A percentile compares a stretch with the other conserved stretches of the same genome.
Conservation (phyloP, 352 stramenopile species). For the Pythium angustatum region DNA sequence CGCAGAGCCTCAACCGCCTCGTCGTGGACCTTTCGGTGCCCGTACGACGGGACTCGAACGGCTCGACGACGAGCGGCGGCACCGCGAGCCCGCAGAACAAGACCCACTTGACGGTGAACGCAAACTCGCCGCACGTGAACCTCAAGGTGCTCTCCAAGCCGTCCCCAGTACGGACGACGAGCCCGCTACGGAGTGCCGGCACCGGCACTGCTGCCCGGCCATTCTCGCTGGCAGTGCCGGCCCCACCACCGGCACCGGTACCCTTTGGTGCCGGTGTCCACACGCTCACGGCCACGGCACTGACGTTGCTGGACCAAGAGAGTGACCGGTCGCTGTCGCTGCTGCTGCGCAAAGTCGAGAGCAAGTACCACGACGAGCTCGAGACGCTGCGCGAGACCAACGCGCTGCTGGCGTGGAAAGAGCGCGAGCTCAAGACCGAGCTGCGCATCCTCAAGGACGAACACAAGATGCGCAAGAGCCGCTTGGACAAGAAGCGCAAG, state of each 20-base stretch:
- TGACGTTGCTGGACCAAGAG: conserved; percentile 19
- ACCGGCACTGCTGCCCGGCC: background rate
- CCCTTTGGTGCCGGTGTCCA: background rate
- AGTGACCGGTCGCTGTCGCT: conserved; percentile 60
- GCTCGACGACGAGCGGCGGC: conserved; percentile 13
- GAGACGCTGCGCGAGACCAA: conserved; percentile 73
- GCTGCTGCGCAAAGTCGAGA: conserved; percentile 75
- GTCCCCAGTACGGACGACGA: conserved; percentile 1
- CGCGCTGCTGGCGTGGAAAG: conserved; percentile 63
- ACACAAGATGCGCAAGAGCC: conserved; percentile 59
- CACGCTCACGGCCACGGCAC: conserved; percentile 1
- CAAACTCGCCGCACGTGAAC: conserved; percentile 45
- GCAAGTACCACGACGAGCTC: conserved; percentile 78
- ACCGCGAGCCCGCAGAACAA: conserved; percentile 19
- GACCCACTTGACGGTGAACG: conserved; percentile 17
- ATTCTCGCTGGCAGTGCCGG: background rate
- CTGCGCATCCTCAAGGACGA: conserved; percentile 64
- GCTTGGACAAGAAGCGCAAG: conserved; percentile 73
- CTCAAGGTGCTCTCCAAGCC: conserved; percentile 50
- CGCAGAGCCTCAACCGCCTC: conserved; percentile 41
- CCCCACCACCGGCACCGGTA: background rate
- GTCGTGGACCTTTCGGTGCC: conserved; percentile 70
- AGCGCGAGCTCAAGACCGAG: conserved; percentile 73
- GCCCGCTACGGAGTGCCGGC: too few relatives aligned
- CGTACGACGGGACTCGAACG: conserved; percentile 38